Conservation (phyloP, 805 yeast genomes). For the Saccharomyces kudriavzevii region DNA sequence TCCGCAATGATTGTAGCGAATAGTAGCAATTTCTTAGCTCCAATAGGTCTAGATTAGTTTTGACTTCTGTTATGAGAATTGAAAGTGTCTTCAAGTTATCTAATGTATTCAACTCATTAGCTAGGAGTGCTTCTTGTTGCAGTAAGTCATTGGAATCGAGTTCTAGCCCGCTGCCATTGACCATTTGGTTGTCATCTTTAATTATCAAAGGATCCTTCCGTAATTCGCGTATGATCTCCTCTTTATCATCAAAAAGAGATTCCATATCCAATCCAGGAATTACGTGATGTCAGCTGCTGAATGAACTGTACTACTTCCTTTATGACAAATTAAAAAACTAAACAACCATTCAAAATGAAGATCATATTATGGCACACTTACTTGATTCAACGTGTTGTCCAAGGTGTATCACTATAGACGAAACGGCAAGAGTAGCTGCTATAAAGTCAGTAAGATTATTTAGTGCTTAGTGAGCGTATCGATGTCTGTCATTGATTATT, state of each 20-base stretch:
- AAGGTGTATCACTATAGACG: background rate
- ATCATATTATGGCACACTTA: background rate
- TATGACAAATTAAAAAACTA: background rate
- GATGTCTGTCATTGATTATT: background rate
- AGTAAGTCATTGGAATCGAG: conserved; percentile 2
- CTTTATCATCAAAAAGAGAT: background rate
- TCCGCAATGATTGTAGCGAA: conserved; percentile 22
- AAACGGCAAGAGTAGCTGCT: background rate
- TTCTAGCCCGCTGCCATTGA: background rate
- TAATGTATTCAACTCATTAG: conserved; percentile 15
- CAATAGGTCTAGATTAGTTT: conserved; percentile 20
- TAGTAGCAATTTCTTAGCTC: conserved; percentile 30
- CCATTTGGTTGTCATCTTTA: background rate
- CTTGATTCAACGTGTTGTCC: background rate
- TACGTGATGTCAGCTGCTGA: background rate
- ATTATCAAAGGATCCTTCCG: conserved; percentile 2
- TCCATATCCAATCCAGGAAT: background rate
- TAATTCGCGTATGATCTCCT: conserved; percentile 1
- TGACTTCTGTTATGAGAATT: conserved; percentile 22
- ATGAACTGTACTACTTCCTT: background rate
- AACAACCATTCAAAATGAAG: background rate
- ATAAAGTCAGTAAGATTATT: background rate
- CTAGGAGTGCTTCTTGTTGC: conserved; percentile 14
- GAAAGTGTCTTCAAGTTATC: conserved; percentile 15
- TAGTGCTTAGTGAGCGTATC: background rate